Percentiles rank a stretch among this genome's conserved stretches.
These are phyloP conservation scores for Aspergillus sp. DNA, from an alignment of 2,329 filamentous ascomycete genomes.

Conservation along the genomic window DNA sequence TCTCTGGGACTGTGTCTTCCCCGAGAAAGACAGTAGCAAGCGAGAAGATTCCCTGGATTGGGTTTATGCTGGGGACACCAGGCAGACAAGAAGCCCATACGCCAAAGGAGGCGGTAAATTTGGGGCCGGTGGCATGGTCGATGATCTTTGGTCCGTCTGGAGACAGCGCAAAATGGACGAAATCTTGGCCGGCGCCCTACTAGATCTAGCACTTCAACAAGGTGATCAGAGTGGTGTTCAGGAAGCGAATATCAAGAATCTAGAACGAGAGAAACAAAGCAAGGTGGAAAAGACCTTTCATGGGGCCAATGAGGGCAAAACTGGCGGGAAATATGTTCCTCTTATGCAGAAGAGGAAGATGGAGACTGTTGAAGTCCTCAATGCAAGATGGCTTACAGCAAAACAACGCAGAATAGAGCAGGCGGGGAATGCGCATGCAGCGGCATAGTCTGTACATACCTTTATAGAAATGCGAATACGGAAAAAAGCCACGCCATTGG, in stretches of 20 bases:
- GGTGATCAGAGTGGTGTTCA: conserved; percentile 34
- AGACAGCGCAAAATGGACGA: conserved; percentile 85
- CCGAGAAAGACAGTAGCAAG: conserved; percentile 49
- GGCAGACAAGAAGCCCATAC: conserved; percentile 36
- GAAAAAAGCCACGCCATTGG: background rate
- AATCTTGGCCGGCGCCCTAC: conserved; percentile 71
- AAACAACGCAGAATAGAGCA: conserved; percentile 46
- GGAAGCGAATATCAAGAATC: conserved; percentile 23
- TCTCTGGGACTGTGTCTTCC: conserved; percentile 94
- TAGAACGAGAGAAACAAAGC: conserved; percentile 25
- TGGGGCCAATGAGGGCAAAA: conserved; percentile 54
- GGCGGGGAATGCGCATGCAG: conserved; percentile 13
- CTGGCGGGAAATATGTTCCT: conserved; percentile 59
- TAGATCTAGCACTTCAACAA: conserved; percentile 60
- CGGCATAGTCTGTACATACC: conserved; percentile 14
- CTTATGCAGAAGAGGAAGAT: conserved; percentile 57
- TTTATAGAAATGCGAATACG: conserved; percentile 8
- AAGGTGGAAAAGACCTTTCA: conserved; percentile 57
- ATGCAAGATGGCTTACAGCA: conserved; percentile 57
- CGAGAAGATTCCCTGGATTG: conserved; percentile 68
- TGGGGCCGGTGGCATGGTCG: conserved; percentile 65
- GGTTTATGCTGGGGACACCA: conserved; percentile 73
- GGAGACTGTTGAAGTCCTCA: conserved; percentile 62
- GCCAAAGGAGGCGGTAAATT: conserved; percentile 59
- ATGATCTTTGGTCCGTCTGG: conserved; percentile 81